These are phyloP conservation scores for Backusella psychrophila DNA, from an alignment of 192 early-diverging fungal genomes.

Conservation along the genomic window DNA sequence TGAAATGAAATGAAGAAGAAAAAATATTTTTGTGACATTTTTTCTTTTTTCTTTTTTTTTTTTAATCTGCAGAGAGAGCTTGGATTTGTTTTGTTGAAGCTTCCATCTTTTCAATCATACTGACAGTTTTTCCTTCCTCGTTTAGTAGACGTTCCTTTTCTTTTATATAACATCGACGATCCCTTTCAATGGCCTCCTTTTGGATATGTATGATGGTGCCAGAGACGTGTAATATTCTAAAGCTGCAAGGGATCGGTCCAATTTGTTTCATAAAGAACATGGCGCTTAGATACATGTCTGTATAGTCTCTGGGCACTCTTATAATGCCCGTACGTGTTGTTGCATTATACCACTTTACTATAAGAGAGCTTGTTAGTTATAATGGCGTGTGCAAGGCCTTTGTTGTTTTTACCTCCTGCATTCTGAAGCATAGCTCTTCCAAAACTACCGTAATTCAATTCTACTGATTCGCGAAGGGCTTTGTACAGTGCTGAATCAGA, in stretches of 20 bases:
- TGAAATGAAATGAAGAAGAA: not conserved
- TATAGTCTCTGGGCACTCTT: slow-evolving; percentile 10
- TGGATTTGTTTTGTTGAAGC: not conserved
- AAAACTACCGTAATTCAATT: slow-evolving; percentile 17
- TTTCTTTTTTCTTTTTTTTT: not conserved
- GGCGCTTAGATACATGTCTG: slow-evolving; percentile 6
- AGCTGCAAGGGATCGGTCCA: slow-evolving; percentile 5
- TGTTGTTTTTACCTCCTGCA: not conserved
- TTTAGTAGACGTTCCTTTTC: not conserved
- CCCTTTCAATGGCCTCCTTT: slow-evolving; percentile 22
- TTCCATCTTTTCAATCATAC: slow-evolving; percentile 6
- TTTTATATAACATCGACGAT: slow-evolving; percentile 12
- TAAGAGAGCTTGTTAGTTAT: too few species aligned
- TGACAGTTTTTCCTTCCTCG: not conserved
- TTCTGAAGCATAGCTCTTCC: slow-evolving; percentile 4
- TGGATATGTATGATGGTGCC: slow-evolving; percentile 24
- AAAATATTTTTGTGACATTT: not conserved
- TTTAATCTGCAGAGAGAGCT: not conserved
- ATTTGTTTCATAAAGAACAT: slow-evolving; percentile 29
- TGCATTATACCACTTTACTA: slow-evolving; percentile 32
- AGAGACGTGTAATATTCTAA: slow-evolving; percentile 14
- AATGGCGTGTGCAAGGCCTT: not conserved
- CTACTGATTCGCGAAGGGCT: not conserved
- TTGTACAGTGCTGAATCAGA: not conserved
- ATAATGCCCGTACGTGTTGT: slow-evolving; percentile 19